A percentile compares a stretch with the other conserved stretches of the same genome.
Evolutionary conservation across 768 basidiomycete genomes (phyloP).

Genomic region (Kwoniella mangroviensis): DNA sequence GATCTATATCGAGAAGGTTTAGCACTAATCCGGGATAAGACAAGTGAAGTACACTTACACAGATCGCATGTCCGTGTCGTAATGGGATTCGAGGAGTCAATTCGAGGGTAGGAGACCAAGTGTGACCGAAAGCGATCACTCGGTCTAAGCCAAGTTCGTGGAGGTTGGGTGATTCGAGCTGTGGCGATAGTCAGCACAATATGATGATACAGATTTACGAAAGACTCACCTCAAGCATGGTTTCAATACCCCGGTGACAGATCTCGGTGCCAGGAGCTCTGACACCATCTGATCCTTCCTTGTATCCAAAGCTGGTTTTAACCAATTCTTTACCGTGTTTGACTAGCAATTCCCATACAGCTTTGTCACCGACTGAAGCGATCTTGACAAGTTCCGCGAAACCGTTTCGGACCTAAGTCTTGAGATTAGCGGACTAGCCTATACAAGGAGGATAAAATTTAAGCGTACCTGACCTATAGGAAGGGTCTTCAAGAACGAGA

Average conservation of each 20-base stretch:
- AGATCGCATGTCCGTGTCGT: slow-evolving; percentile 58
- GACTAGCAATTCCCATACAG: slow-evolving; percentile 56
- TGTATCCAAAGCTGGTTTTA: slow-evolving; percentile 57
- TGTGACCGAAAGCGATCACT: slow-evolving; percentile 58
- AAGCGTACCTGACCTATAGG: slow-evolving; percentile 52
- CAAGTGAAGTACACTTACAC: neutral
- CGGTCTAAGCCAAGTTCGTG: slow-evolving; percentile 59
- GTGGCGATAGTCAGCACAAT: neutral
- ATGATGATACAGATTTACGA: neutral
- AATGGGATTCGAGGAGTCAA: slow-evolving; percentile 56
- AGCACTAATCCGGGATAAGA: slow-evolving; percentile 12
- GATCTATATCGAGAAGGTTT: slow-evolving; percentile 32
- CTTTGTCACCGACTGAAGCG: slow-evolving; percentile 57
- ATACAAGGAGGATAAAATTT: neutral
- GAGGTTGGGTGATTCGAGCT: slow-evolving; percentile 58
- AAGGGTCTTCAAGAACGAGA: slow-evolving; percentile 57
- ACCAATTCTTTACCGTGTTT: slow-evolving; percentile 58
- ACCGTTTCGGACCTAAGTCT: slow-evolving; percentile 55
- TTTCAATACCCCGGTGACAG: slow-evolving; percentile 57
- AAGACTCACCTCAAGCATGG: slow-evolving; percentile 56
- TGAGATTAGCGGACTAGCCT: neutral
- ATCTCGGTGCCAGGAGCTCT: slow-evolving; percentile 51
- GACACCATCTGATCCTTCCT: slow-evolving; percentile 47
- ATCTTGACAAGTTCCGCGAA: slow-evolving; percentile 60
- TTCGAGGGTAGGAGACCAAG: slow-evolving; percentile 57